A percentile compares a stretch with the other conserved stretches of the same genome.
phyloP scores from a whole-genome alignment of 2,329 filamentous ascomycete species.

The Coniochaeta hoffmannii region DNA sequence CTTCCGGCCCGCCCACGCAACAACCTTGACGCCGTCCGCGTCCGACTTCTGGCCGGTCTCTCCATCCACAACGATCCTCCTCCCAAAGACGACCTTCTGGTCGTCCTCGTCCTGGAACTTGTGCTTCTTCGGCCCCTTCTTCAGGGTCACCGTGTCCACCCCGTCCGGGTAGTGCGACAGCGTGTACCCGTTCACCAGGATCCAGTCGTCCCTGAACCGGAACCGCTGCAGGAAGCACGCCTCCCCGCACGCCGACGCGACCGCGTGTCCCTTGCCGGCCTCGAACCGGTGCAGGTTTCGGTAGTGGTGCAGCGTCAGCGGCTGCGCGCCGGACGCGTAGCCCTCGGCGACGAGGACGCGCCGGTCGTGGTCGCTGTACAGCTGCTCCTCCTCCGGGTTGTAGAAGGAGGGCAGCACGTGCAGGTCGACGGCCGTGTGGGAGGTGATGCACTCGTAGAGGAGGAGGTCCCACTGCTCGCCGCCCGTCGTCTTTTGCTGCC shows the following conservation, averaged over 20 bases:
- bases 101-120: constrained; percentile 4
- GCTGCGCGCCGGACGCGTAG: constrained; percentile 25
- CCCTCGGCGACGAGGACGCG: constrained; percentile 26
- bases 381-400: constrained; percentile 25
- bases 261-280: constrained; percentile 31
- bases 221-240: constrained; percentile 40
- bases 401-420: constrained; percentile 36
- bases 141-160: constrained; percentile 14
- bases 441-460: constrained; percentile 31
- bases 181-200: constrained; percentile 38
- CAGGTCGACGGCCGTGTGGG: constrained; percentile 27
- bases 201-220: constrained; percentile 36
- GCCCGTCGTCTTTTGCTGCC: neutral
- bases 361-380: constrained; percentile 13
- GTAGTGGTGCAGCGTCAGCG: constrained; percentile 33
- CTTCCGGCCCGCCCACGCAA: constrained; percentile 27
- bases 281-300: constrained; percentile 29
- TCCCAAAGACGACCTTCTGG: constrained; percentile 14
- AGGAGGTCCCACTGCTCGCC: constrained; percentile 29
- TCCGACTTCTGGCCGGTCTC: constrained; percentile 8
- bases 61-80: constrained; percentile 25
- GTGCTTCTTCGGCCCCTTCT: constrained; percentile 4
- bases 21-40: constrained; percentile 18
- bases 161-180: constrained; percentile 34
- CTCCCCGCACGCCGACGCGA: constrained; percentile 35